These are phyloP conservation scores for Endotrypanum monterogeii DNA, from an alignment of 208 protist species.

Conservation along the genomic window DNA sequence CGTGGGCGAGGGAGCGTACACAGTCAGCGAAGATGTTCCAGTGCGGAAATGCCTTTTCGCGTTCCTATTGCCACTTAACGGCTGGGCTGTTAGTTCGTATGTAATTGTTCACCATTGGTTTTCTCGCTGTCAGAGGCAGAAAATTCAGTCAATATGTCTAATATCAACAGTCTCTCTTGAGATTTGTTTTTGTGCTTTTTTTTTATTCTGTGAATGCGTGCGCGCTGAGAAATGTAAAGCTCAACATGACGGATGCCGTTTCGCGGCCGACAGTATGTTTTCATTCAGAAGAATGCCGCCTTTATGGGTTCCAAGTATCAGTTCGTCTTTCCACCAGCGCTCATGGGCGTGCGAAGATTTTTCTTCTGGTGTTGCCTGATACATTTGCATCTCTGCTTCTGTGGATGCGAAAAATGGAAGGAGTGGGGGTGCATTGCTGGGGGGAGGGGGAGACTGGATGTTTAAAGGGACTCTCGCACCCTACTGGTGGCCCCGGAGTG, in stretches of 20 bases:
- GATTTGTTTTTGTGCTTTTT: neutral
- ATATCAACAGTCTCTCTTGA: neutral
- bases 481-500: neutral
- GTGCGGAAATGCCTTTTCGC: neutral
- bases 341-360: neutral
- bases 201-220: neutral
- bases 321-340: neutral
- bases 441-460: neutral
- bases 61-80: neutral
- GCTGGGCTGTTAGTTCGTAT: neutral
- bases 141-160: neutral
- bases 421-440: neutral
- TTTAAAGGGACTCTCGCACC: neutral
- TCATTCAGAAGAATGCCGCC: neutral
- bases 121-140: neutral
- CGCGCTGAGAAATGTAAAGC: neutral
- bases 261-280: too few species aligned
- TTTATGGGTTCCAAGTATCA: neutral
- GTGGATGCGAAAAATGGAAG: neutral
- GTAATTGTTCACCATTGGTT: slow-evolving; percentile 8
- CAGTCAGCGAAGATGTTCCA: neutral
- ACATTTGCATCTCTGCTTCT: neutral
- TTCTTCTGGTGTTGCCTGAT: neutral
- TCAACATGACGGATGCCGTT: neutral
- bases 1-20: neutral